Conservation (phyloP, 2,329 filamentous ascomycete genomes). For the Colletotrichum camelliae region DNA sequence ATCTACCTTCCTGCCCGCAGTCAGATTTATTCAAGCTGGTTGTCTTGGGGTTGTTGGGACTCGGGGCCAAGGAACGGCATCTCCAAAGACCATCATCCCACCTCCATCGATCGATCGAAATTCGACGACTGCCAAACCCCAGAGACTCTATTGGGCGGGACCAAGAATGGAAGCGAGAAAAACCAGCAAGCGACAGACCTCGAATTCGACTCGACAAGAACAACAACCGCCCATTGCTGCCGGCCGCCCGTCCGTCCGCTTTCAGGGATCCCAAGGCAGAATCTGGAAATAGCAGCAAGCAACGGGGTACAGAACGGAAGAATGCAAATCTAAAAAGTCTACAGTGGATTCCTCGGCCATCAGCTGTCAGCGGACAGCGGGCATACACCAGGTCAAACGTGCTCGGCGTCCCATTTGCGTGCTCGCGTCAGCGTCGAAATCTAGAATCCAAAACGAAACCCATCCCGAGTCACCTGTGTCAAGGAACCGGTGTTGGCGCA, state of each 20-base stretch:
- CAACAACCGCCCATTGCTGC: background rate
- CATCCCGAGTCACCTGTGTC: conserved; percentile 20
- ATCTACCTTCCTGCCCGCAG: background rate
- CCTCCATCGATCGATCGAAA: conserved; percentile 16
- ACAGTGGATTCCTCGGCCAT: conserved; percentile 14
- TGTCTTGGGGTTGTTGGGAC: background rate
- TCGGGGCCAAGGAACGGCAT: background rate
- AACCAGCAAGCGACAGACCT: background rate
- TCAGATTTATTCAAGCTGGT: background rate
- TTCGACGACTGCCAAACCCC: background rate
- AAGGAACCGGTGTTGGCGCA: background rate
- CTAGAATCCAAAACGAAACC: conserved; percentile 24
- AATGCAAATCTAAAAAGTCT: background rate
- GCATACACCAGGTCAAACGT: conserved; percentile 10
- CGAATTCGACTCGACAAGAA: background rate
- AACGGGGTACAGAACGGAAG: background rate
- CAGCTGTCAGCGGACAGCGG: conserved; percentile 1
- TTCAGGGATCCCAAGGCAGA: conserved; percentile 1
- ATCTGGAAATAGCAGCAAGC: conserved; percentile 18
- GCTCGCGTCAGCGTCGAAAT: conserved; percentile 21
- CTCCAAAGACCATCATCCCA: background rate
- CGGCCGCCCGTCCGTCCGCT: background rate
- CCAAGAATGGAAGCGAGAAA: background rate
- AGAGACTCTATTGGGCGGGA: background rate
- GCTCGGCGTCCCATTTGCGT: conserved; percentile 17